Evolutionary conservation across 352 stramenopile species (phyloP).

Genomic region (Phytopythium cucurbitacearum): DNA sequence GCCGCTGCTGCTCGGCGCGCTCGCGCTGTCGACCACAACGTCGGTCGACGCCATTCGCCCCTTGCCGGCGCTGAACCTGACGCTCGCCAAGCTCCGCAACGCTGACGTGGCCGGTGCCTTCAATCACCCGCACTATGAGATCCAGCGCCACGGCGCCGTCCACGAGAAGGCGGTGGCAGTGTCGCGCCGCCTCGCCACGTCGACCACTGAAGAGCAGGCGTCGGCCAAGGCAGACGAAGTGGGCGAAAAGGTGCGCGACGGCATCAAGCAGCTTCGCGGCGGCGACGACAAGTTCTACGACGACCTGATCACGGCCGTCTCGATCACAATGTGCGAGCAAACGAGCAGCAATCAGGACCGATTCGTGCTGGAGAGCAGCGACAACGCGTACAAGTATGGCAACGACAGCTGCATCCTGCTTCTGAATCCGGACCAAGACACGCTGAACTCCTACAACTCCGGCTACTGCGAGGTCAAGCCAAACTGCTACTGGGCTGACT

Average conservation of each 20-base stretch:
- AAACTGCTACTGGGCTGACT: constrained; percentile 62
- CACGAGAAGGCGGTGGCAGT: too few relatives aligned
- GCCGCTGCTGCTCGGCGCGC: too few relatives aligned
- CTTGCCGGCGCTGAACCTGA: too few relatives aligned
- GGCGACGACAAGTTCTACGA: constrained; percentile 59
- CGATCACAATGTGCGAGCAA: constrained; percentile 49
- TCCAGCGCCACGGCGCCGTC: too few relatives aligned
- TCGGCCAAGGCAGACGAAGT: constrained; percentile 40
- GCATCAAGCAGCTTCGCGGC: constrained; percentile 58
- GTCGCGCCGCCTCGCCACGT: too few relatives aligned
- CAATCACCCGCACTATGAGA: too few relatives aligned
- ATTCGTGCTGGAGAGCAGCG: constrained; percentile 25
- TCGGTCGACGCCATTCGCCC: too few relatives aligned
- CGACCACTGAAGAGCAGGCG: constrained; percentile 11
- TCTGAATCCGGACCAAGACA: constrained; percentile 17
- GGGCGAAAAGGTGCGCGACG: constrained; percentile 42
- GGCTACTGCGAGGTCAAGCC: constrained; percentile 46
- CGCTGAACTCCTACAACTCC: constrained; percentile 22
- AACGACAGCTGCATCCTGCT: constrained; percentile 29
- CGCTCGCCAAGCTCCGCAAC: too few relatives aligned
- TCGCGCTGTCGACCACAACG: too few relatives aligned
- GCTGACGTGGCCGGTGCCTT: too few relatives aligned
- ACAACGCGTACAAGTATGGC: constrained; percentile 38
- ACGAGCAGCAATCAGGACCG: constrained; percentile 18
- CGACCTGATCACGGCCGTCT: constrained; percentile 47